phyloP scores from a whole-genome alignment of 2,329 filamentous ascomycete species.

The Alternaria conjuncta region DNA sequence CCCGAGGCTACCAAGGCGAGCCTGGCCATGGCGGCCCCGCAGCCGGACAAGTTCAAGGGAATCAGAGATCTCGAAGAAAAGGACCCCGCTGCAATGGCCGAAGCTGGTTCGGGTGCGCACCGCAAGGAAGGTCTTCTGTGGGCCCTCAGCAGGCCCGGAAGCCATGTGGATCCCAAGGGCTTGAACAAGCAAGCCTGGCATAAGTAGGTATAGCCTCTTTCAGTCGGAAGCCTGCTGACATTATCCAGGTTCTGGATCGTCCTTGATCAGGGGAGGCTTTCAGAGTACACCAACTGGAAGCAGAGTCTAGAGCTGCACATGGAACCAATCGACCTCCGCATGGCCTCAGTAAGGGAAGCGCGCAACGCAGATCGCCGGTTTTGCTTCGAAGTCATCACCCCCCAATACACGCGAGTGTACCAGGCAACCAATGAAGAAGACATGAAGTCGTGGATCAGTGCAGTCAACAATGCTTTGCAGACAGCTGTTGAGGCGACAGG shows the following conservation, averaged over 20 bases:
- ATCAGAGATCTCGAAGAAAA: slow-evolving; percentile 92
- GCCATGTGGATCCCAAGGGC: slow-evolving; percentile 92
- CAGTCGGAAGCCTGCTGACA: slow-evolving; percentile 32
- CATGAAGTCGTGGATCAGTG: slow-evolving; percentile 94
- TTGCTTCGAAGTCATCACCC: slow-evolving; percentile 98
- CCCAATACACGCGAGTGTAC: slow-evolving; percentile 93
- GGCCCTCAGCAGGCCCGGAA: slow-evolving; percentile 90
- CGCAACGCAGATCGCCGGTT: slow-evolving; percentile 93
- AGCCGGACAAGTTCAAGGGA: slow-evolving; percentile 77
- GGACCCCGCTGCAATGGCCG: slow-evolving; percentile 54
- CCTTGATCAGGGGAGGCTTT: slow-evolving; percentile 92
- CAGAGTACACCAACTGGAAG: slow-evolving; percentile 99
- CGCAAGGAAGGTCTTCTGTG: slow-evolving; percentile 94
- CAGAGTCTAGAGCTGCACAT: slow-evolving; percentile 95
- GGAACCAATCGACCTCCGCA: slow-evolving; percentile 95
- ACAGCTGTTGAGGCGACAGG: slow-evolving; percentile 88
- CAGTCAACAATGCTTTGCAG: slow-evolving; percentile 96
- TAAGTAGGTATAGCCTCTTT: slow-evolving; percentile 70
- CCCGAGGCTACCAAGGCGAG: slow-evolving; percentile 35
- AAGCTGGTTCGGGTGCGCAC: slow-evolving; percentile 67
- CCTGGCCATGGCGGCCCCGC: slow-evolving; percentile 40
- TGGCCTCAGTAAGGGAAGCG: slow-evolving; percentile 95
- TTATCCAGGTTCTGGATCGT: slow-evolving; percentile 90
- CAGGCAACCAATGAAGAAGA: slow-evolving; percentile 98
- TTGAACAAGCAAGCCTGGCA: slow-evolving; percentile 99